Evolutionary conservation across 2,329 filamentous ascomycete genomes (phyloP), one percentile per base, ranked within the genome.

Genomic region (Fusarium sp.): DNA sequence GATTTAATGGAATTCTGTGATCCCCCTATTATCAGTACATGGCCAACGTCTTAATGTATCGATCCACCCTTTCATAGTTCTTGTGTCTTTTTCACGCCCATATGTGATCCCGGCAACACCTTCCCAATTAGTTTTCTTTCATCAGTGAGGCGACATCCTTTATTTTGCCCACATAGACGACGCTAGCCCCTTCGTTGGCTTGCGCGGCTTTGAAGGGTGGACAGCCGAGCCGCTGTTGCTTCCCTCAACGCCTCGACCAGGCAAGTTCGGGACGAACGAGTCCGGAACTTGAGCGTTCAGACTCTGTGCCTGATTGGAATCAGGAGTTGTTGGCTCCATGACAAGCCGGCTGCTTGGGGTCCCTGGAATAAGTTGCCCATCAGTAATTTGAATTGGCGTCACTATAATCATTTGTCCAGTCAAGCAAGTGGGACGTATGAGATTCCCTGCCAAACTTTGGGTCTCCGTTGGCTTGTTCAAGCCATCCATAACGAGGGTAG

Each of bases 91-190:
- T 24, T 47, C 20, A 45, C 56, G 42, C 53, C 46, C 25, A 41
- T 52, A 42, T 45, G 27, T 10, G 59, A 42, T 51, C 32, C 20
- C 20, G 30, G 30, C 24, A 24, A 42, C 41, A 25, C 44, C 51
- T 25, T 41, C 14, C 14, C 34, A 53, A 29, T 16, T 14, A 9
- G 27, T 32, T 24, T 56, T 5, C 29, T 20, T 42, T 42, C 11
- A 6, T 10, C 14, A 27, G 41, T 16, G 13, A 14, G 11, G 18
- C 16, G 11, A 25, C 10, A n/a, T 20, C 24, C 30, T 45, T 47
- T 48, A 62, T 30, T 55, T 59, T 25, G 73, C 72, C 73, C 73
- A 74, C 59, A 74, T 72, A 14, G 73, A 74, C 20, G 69, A 64
- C 12, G 47, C 46, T 7, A 74, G 49, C 3, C 72, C 72, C 18